phyloP scores from a whole-genome alignment of 2,329 filamentous ascomycete species.

The Fusarium tuaranense region DNA sequence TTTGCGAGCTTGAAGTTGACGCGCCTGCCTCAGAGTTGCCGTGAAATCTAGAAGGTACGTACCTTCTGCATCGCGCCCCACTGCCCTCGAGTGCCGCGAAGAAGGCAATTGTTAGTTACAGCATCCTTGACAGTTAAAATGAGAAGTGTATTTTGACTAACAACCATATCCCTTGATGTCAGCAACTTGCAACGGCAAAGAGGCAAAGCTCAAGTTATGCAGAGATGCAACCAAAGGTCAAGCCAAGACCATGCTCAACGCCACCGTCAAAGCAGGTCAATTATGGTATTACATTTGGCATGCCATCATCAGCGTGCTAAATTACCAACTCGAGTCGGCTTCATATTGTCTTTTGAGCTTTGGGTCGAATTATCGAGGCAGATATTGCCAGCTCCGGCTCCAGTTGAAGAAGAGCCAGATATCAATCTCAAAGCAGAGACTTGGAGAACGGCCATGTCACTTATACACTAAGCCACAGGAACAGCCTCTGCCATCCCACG shows the following conservation, averaged over 20 bases:
- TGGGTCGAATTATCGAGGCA: not conserved
- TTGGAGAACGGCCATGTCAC: not conserved
- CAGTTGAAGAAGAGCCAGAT: not conserved
- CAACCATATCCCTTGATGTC: not conserved
- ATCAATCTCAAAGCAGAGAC: not conserved
- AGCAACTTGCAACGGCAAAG: not conserved
- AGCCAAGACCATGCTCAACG: not conserved
- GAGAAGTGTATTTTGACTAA: not conserved
- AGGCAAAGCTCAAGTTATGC: not conserved
- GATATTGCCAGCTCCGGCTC: not conserved
- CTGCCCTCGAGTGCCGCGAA: not conserved
- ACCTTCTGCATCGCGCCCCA: conserved; percentile 4
- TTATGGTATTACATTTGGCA: not conserved
- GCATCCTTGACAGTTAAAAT: not conserved
- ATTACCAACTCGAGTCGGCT: not conserved
- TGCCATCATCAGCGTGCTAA: not conserved
- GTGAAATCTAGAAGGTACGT: conserved; percentile 2
- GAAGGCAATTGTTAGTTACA: not conserved
- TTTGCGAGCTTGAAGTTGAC: conserved; percentile 27
- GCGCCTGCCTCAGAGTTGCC: conserved; percentile 18
- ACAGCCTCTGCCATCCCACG: not conserved
- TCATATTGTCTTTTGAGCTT: not conserved
- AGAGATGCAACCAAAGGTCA: not conserved
- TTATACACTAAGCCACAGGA: not conserved
- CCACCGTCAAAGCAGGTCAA: not conserved